Evolutionary conservation across 129 eudicot genomes (phyloP), one percentile per base, ranked within the genome.

Genomic region (Centrapalus pauciflorus): DNA sequence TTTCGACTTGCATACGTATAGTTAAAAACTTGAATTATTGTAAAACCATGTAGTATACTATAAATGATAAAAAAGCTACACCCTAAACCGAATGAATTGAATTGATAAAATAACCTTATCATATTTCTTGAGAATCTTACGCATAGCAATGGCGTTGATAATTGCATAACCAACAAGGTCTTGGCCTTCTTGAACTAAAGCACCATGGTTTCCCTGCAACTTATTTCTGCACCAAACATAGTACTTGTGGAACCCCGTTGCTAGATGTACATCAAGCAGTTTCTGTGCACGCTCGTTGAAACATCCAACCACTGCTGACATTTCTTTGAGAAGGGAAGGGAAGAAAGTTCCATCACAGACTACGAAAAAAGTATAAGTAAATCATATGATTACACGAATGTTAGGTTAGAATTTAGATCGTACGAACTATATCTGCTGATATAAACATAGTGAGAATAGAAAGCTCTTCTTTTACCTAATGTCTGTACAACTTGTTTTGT

Each of bases 311-410:
- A 92, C 96, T 24, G 20, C 96, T 9, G 90, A 83, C 96, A 92
- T 85, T 63, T 92, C 98, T 73, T 88, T 68, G 5, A 83, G 76
- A 52, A 92, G 94, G 5, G 89, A 83, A 16, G 98, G 98, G 60
- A 92, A 88, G 82, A 88, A 92, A 27, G 84, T 85, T 43, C 89
- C 96, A 81, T 92, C 98, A 16, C 98, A 88, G 7, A 92, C 98
- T 92, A 67, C n/a, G 40, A 80, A 28, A 74, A 25, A 50, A 43
- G 50, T 61, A 71, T 14, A 26, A 60, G 29, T 29, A 71, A 17
- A 43, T 17, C 12, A n/a, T n/a, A n/a, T n/a, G n/a, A n/a, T n/a
- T n/a, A n/a, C 19, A 48, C 16, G 25, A 48, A 48, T 24, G 19
- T 4, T 45, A 14, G 51, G 51, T 21, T 45, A 45, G 2, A 54